Base-by-base conservation (phyloP, 2,329 filamentous ascomycete genomes). In the Xylariaceae sp. region DNA sequence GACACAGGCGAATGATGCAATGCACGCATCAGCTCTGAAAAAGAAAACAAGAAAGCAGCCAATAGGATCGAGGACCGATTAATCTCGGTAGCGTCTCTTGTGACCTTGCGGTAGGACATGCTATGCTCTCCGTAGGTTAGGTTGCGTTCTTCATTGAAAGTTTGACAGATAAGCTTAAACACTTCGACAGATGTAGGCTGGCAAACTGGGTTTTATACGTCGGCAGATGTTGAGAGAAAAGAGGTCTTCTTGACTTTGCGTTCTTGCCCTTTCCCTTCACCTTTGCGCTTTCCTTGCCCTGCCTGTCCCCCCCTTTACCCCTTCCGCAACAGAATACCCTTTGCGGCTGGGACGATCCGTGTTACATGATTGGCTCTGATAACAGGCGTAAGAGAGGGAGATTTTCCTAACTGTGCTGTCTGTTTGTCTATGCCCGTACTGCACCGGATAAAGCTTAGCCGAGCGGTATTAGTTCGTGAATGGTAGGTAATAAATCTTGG, bases 281-380 rank as follows among this genome's bases (percentile, higher is more conserved):
- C 21, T n/a, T n/a, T n/a, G n/a, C n/a, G n/a, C n/a, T n/a, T n/a
- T n/a, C n/a, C n/a, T n/a, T 24, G 21, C 21, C 6, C 21, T 7
- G 9, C 26, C 13, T 28, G 8, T 8, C n/a, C 26, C 26, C 26
- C n/a, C 26, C 26, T 13, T n/a, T 28, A 24, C 11, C 11, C 21
- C 11, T 7, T 24, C 21, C 6, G 21, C 21, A 24, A 7, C 11
- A 11, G 6, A 7, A 6, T 24, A 11, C 7, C 21, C n/a, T 28
- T 13, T 28, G 26, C 26, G 38, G 41, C 38, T 38, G 26, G n/a
- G 44, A 38, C 37, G 44, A 46, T 44, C n/a, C 43, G 17, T 41
- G 36, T 44, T 36, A 15, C 21, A 28, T 46, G 41, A 44, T 46
- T 44, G 41, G 44, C 35, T 36, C 34, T 13, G 12, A 17, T 11